A percentile compares a stretch with the other conserved stretches of the same genome.
These are phyloP conservation scores for Plenodomus biglobosus DNA, from an alignment of 2,329 filamentous ascomycete genomes.

Conservation along the genomic window DNA sequence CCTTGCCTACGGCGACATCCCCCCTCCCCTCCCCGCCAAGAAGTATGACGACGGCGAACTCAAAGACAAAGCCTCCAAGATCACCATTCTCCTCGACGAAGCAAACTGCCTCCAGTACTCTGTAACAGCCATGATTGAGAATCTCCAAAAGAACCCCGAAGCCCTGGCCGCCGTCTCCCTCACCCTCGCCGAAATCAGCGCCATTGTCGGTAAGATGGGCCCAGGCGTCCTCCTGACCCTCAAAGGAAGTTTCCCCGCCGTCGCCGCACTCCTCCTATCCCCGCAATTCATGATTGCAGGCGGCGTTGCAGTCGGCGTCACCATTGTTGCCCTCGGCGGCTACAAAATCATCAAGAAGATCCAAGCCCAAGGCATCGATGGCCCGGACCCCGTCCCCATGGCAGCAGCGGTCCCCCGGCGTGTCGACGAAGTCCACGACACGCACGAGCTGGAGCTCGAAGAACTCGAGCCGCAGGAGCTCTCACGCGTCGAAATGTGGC, in stretches of 20 bases:
- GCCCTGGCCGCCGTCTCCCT: constrained; percentile 92
- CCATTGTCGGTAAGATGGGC: constrained; percentile 78
- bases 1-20: constrained; percentile 83
- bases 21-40: constrained; percentile 63
- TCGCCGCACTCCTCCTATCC: constrained; percentile 82
- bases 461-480: constrained; percentile 57
- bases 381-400: constrained; percentile 18
- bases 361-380: constrained; percentile 48
- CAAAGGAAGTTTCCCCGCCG: constrained; percentile 79
- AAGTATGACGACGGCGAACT: constrained; percentile 60
- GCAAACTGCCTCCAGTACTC: constrained; percentile 86
- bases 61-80: constrained; percentile 68
- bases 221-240: constrained; percentile 74
- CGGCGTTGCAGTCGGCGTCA: constrained; percentile 86
- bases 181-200: constrained; percentile 87
- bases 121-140: constrained; percentile 77
- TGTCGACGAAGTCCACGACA: constrained; percentile 5
- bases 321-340: constrained; percentile 90
- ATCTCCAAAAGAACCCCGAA: constrained; percentile 80
- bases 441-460: constrained; percentile 28
- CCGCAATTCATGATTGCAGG: constrained; percentile 95
- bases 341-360: constrained; percentile 97
- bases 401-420: constrained; percentile 10
- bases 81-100: constrained; percentile 79
- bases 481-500: constrained; percentile 63